phyloP scores from a whole-genome alignment of 2,329 filamentous ascomycete genomes.

The Dactylonectria estremocensis region DNA sequence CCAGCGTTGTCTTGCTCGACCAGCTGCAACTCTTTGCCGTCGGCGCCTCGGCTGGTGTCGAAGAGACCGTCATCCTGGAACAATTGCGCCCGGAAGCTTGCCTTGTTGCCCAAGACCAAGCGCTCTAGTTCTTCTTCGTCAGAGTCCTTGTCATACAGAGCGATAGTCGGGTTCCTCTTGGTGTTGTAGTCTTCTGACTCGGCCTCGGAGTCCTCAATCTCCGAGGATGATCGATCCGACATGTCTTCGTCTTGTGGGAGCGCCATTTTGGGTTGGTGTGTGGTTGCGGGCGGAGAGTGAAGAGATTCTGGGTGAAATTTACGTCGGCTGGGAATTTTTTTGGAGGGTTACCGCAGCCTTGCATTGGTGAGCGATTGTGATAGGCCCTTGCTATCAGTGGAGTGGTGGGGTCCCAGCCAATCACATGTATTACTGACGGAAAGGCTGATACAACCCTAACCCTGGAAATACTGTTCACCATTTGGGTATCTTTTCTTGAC shows the following conservation, averaged over 20 bases:
- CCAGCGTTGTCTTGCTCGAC: conserved; percentile 64
- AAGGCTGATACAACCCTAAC: conserved; percentile 44
- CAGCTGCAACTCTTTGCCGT: conserved; percentile 52
- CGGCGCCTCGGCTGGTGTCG: conserved; percentile 51
- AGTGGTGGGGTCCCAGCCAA: conserved; percentile 35
- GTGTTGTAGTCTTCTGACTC: conserved; percentile 48
- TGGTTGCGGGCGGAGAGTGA: conserved; percentile 32
- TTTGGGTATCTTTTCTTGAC: conserved; percentile 16
- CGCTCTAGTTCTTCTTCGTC: conserved; percentile 90
- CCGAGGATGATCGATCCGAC: conserved; percentile 49
- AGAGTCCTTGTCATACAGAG: conserved; percentile 77
- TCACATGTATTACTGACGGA: conserved; percentile 19
- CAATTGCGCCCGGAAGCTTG: conserved; percentile 84
- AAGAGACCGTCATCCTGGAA: conserved; percentile 67
- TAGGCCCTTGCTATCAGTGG: conserved; percentile 34
- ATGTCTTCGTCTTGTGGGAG: conserved; percentile 49
- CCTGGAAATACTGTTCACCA: conserved; percentile 23
- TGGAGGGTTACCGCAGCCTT: conserved; percentile 51
- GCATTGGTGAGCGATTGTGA: conserved; percentile 36
- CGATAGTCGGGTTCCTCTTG: conserved; percentile 50
- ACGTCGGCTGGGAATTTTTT: conserved; percentile 50
- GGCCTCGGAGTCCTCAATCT: conserved; percentile 47
- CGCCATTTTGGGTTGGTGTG: conserved; percentile 49
- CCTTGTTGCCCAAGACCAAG: conserved; percentile 88
- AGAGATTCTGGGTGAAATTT: conserved; percentile 40